Evolutionary conservation across 768 basidiomycete genomes (phyloP).

Genomic region (Paxillus rubicundulus): DNA sequence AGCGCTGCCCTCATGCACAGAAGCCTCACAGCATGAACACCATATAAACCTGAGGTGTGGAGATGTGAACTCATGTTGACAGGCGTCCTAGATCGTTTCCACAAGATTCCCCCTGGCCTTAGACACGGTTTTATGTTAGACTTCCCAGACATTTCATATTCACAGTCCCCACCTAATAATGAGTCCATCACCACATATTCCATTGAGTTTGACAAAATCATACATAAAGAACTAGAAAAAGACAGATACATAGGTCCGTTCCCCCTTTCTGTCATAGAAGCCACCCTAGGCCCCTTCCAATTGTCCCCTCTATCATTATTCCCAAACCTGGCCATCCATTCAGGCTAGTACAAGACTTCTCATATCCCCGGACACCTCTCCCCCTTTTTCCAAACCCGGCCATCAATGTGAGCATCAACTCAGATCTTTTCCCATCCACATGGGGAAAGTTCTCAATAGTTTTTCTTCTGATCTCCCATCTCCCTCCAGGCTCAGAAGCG

Average conservation of each 20-base stretch:
- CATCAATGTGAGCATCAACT: conserved; percentile 33
- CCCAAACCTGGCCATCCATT: conserved; percentile 36
- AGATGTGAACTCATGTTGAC: background rate
- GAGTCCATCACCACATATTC: background rate
- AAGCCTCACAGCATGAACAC: background rate
- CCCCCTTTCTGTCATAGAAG: too few relatives aligned
- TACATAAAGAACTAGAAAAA: conserved; percentile 3
- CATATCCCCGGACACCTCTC: conserved; percentile 16
- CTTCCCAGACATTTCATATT: background rate
- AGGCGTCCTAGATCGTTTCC: background rate
- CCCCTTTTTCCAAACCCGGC: conserved; percentile 13
- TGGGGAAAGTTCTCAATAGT: conserved; percentile 43
- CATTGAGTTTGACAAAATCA: background rate
- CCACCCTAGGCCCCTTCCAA: conserved; percentile 21
- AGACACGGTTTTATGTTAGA: background rate
- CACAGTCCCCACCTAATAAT: conserved; percentile 6
- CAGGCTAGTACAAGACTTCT: conserved; percentile 38
- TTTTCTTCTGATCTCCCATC: conserved; percentile 19
- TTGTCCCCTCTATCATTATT: conserved; percentile 23
- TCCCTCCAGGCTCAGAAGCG: conserved; percentile 31
- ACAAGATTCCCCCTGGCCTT: background rate
- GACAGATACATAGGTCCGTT: too few relatives aligned
- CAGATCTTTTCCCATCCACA: conserved; percentile 37
- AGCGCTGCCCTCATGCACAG: conserved; percentile 4
- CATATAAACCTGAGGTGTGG: conserved; percentile 3